phyloP scores from a whole-genome alignment of 2,329 filamentous ascomycete genomes.

The Microdochium bolleyi region DNA sequence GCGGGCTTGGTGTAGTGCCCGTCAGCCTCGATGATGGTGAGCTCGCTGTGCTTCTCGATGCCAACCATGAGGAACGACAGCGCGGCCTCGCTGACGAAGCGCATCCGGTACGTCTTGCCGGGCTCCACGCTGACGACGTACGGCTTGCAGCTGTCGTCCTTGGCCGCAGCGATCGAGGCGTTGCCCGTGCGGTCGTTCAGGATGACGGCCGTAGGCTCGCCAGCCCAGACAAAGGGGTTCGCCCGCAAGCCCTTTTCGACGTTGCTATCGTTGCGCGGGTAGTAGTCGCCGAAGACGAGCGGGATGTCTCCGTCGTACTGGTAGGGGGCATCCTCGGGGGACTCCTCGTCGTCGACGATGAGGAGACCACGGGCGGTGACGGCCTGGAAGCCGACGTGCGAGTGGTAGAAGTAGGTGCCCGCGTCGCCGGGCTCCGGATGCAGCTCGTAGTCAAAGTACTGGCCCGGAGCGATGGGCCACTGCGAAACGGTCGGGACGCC shows the following conservation, averaged over 20 bases:
- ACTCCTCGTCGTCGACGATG: constrained; percentile 42
- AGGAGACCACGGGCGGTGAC: constrained; percentile 48
- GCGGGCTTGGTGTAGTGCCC: constrained; percentile 42
- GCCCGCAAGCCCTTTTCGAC: constrained; percentile 42
- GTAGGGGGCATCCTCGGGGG: constrained; percentile 35
- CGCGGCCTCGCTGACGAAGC: constrained; percentile 49
- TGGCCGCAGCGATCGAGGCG: constrained; percentile 22
- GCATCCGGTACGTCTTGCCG: constrained; percentile 51
- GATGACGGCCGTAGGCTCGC: constrained; percentile 48
- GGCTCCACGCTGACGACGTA: constrained; percentile 51
- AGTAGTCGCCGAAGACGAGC: constrained; percentile 49
- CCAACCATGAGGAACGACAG: constrained; percentile 45
- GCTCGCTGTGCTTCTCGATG: constrained; percentile 46
- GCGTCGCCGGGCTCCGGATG: constrained; percentile 41
- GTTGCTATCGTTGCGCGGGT: constrained; percentile 39
- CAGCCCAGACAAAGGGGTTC: constrained; percentile 46
- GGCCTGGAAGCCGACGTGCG: constrained; percentile 56
- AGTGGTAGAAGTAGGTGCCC: constrained; percentile 63
- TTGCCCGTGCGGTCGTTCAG: constrained; percentile 47
- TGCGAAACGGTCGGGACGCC: constrained; percentile 52
- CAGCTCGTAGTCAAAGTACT: constrained; percentile 63
- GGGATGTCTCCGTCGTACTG: constrained; percentile 54
- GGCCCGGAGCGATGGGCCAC: constrained; percentile 54
- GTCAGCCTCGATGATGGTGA: constrained; percentile 55
- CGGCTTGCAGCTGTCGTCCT: constrained; percentile 29